These are phyloP conservation scores for Pigoraptor vietnamica DNA, from an alignment of 78 protist genomes.

Conservation along the genomic window DNA sequence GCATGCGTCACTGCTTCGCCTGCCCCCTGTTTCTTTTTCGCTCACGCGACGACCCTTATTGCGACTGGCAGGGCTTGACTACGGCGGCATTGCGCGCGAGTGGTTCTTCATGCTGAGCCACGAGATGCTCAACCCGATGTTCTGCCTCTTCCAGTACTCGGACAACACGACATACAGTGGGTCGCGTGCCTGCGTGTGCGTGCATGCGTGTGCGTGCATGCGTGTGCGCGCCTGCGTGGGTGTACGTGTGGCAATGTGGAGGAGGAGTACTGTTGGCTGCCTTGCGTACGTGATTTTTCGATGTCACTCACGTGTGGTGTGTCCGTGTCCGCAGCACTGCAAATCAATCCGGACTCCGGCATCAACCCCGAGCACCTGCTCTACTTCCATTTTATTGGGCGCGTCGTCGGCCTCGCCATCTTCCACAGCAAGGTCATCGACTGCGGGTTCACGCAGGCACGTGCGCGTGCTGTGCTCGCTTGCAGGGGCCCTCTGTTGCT, in stretches of 20 bases:
- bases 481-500: no score
- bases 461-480: no score
- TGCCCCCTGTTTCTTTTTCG: not conserved
- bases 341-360: constrained; percentile 46
- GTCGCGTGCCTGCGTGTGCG: not conserved
- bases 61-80: constrained; percentile 56
- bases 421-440: constrained; percentile 45
- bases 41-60: not conserved
- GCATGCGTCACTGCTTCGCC: no score
- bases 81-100: constrained; percentile 50
- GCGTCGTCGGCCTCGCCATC: constrained; percentile 70
- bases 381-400: constrained; percentile 64
- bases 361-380: constrained; percentile 68
- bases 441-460: constrained; percentile 38
- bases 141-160: constrained; percentile 51
- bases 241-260: no score
- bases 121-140: constrained; percentile 64
- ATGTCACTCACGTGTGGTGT: not conserved
- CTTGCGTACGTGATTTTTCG: not conserved
- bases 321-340: not conserved
- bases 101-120: constrained; percentile 53
- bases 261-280: not conserved
- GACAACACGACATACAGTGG: not conserved
- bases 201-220: not conserved
- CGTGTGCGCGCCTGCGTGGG: no score